phyloP scores from a whole-genome alignment of 2,329 filamentous ascomycete genomes.

The Pyrenochaeta sp. region DNA sequence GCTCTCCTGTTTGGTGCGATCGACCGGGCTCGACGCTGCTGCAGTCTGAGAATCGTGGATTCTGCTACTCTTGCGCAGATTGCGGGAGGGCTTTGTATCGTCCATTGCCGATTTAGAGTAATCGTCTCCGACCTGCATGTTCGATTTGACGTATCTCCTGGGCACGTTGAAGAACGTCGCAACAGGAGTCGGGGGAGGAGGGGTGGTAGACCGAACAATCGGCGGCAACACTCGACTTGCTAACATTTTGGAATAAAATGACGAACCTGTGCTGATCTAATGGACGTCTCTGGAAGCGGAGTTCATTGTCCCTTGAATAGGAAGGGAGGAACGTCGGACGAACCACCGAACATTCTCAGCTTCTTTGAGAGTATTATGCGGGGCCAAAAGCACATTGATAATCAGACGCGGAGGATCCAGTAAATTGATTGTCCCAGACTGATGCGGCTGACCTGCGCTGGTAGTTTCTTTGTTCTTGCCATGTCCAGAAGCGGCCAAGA shows the following conservation, averaged over 20 bases:
- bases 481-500: constrained; percentile 44
- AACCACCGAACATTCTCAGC: constrained; percentile 27
- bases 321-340: constrained; percentile 35
- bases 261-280: constrained; percentile 38
- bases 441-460: constrained; percentile 41
- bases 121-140: constrained; percentile 37
- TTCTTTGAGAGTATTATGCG: constrained; percentile 48
- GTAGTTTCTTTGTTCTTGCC: constrained; percentile 47
- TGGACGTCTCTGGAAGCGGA: constrained; percentile 36
- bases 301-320: constrained; percentile 47
- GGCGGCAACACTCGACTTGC: constrained; percentile 45
- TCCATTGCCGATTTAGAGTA: constrained; percentile 25
- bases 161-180: constrained; percentile 47
- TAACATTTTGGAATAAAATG: constrained; percentile 41
- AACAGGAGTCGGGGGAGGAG: constrained; percentile 30
- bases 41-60: constrained; percentile 35
- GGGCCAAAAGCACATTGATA: constrained; percentile 34
- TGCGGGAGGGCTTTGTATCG: constrained; percentile 28
- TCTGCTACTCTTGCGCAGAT: constrained; percentile 40
- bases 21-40: constrained; percentile 23
- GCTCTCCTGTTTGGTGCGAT: constrained; percentile 28
- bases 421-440: constrained; percentile 48
- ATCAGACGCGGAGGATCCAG: constrained; percentile 30
- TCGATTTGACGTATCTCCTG: constrained; percentile 45
- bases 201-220: constrained; percentile 31